Evolutionary conservation across 139 green algal genomes (phyloP), one percentile per base, ranked within the genome.

Genomic region (Coccomyxa sp.): DNA sequence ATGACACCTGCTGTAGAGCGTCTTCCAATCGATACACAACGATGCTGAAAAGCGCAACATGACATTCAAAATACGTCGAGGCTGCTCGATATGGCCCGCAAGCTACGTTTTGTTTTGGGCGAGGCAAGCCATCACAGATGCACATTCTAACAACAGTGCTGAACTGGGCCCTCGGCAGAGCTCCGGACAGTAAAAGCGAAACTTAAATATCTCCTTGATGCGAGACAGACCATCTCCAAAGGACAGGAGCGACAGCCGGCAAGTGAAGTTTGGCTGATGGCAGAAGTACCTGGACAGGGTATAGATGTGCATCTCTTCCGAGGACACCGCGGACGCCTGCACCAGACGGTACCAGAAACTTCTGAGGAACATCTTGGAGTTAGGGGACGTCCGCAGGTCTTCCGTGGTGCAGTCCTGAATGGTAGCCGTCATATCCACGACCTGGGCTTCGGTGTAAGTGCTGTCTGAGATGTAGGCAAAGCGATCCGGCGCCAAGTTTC

Each of bases 251-350:
- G n/a, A n/a, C n/a, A n/a, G n/a, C n/a, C n/a, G n/a, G n/a, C n/a
- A n/a, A n/a, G n/a, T n/a, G 27, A 55, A 75, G 70, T 38, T 27
- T 40, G 33, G 34, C 5, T 39, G 68, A 37, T 75, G 70, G 7
- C 70, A 33, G 35, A 14, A 9, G 24, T 68, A 86, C 84, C 84
- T 89, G 37, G 89, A 84, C 0, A 92, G 58, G 7, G 85, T 89
- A 73, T 93, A 93, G 7, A 89, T 76, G 77, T 93, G 87, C 85
- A 93, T 90, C 38, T 91, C 84, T 35, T 88, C 80, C 64, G 76
- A 34, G 24, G 55, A 41, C 27, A 86, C 37, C 7, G 82, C 70
- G 7, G 70, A 78, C 14, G 50, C 72, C 10, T 80, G 71, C 9
- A 81, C 74, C 39, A 81, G 73, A 4, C 84, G 78, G 81, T 89